Evolutionary conservation across 1,284 basidiomycete species (phyloP), one percentile per base, ranked within the genome.

Genomic region (Cutaneotrichosporon dermatis): DNA sequence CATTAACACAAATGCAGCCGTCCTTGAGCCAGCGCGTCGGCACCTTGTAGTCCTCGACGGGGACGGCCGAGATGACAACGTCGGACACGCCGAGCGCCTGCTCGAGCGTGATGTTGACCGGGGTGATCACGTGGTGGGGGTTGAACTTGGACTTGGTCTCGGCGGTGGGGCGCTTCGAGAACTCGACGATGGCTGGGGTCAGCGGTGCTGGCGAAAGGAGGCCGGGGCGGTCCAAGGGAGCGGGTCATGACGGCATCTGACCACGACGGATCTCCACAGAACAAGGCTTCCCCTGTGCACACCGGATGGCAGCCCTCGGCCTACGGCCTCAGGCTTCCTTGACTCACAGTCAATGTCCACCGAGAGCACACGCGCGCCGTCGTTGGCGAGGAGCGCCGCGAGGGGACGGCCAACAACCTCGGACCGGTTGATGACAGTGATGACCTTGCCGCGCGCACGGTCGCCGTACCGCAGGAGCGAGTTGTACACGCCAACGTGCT

Each of bases 401-500:
- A 96, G 83, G 3, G 93, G 93, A 53, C 92, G 84, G 36, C 93
- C 93, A 25, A 96, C 93, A 13, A 96, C 93, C 76, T 97, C 93
- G 15, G 69, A 70, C 54, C 70, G 54, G 62, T 72, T 72, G 62
- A 72, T 59, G 25, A 72, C 64, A 3, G 68, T 69, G 46, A 70
- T 59, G 33, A 66, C 61, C 58, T 69, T 69, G 13, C 69, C 66
- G 54, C 93, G 92, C 4, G 93, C 92, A 34, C 93, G 86, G 78
- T 97, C 93, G 16, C 95, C 95, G 75, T 97, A 98, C 1, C 89
- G 87, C 34, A 98, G 82, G 58, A 96, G 83, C 66, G 79, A 86
- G 79, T 97, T 97, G 81, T 99, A 99, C 12, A 97, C 91, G 11
- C 92, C 89, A 48, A 89, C 82, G 62, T 88, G 83, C 75, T 99